Evolutionary conservation across 352 stramenopile species (phyloP).

Genomic region (Pythium dissimile): DNA sequence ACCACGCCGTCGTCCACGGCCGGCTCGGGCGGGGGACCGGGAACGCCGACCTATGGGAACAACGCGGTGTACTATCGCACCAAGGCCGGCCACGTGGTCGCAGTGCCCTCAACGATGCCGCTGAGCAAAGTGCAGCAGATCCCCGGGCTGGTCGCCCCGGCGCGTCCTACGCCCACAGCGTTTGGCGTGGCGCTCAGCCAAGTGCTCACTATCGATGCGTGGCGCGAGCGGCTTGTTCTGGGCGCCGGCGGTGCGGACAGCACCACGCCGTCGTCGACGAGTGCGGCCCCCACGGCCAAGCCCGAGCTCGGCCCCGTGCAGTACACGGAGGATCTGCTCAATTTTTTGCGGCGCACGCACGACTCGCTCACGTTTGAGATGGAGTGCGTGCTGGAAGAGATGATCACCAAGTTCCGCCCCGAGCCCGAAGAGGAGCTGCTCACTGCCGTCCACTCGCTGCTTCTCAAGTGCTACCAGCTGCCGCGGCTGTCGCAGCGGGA

Average conservation of each 20-base stretch:
- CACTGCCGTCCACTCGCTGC: slow-evolving; percentile 92
- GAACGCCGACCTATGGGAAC: slow-evolving; percentile 22
- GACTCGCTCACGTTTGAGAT: slow-evolving; percentile 92
- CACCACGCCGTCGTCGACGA: background rate
- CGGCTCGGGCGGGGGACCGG: slow-evolving; percentile 4
- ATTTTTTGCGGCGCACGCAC: slow-evolving; percentile 90
- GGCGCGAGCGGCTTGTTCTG: slow-evolving; percentile 38
- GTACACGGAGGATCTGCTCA: slow-evolving; percentile 93
- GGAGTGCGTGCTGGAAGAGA: slow-evolving; percentile 98
- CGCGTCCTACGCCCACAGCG: slow-evolving; percentile 49
- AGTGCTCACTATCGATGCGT: slow-evolving; percentile 69
- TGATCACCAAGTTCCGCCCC: slow-evolving; percentile 97
- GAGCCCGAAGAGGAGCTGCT: slow-evolving; percentile 97
- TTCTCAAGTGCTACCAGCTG: slow-evolving; percentile 93
- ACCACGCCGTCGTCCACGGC: slow-evolving; percentile 14
- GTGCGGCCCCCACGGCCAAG: slow-evolving; percentile 24
- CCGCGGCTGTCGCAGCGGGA: slow-evolving; percentile 75
- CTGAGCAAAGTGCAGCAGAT: slow-evolving; percentile 64
- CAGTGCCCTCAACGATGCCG: slow-evolving; percentile 56
- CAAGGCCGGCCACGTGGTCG: slow-evolving; percentile 76
- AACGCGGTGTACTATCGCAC: slow-evolving; percentile 71
- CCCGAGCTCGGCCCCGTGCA: slow-evolving; percentile 79
- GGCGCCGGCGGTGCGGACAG: background rate
- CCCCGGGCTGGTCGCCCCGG: slow-evolving; percentile 65
- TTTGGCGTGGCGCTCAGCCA: slow-evolving; percentile 64